A percentile compares a stretch with the other conserved stretches of the same genome.
phyloP scores from a whole-genome alignment of 75 land plant species.

The Ceratopteris richardii region DNA sequence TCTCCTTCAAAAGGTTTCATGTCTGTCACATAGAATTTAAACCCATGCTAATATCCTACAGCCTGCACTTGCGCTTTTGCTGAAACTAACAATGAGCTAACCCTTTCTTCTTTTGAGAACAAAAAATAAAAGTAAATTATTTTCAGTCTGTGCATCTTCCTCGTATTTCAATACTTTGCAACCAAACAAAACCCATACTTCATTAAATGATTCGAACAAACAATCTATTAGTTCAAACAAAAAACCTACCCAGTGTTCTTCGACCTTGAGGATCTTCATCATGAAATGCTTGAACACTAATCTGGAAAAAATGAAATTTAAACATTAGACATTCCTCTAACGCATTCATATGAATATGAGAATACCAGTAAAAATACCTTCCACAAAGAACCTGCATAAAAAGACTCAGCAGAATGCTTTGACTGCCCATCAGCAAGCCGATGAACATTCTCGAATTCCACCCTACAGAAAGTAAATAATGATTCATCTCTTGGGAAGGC shows the following conservation, averaged over 20 bases:
- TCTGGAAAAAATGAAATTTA: slow-evolving; percentile 26
- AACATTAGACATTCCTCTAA: background rate
- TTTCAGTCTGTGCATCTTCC: too few relatives aligned
- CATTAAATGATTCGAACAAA: too few relatives aligned
- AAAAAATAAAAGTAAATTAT: too few relatives aligned
- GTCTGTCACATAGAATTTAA: too few relatives aligned
- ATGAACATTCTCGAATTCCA: slow-evolving; percentile 87
- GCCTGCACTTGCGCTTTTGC: too few relatives aligned
- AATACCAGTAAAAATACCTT: slow-evolving; percentile 35
- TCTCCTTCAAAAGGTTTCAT: too few relatives aligned
- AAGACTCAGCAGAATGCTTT: slow-evolving; percentile 85
- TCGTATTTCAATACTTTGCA: too few relatives aligned
- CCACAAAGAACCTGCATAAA: slow-evolving; percentile 97
- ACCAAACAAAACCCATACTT: too few relatives aligned
- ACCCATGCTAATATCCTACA: too few relatives aligned
- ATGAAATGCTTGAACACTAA: slow-evolving; percentile 93
- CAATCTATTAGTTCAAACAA: too few relatives aligned
- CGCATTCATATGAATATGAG: background rate
- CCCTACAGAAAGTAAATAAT: slow-evolving; percentile 37
- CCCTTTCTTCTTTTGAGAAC: too few relatives aligned
- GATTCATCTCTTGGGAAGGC: background rate
- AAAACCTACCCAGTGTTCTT: slow-evolving; percentile 82
- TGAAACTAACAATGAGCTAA: too few relatives aligned
- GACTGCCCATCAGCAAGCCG: slow-evolving; percentile 92
- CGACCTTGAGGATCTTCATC: slow-evolving; percentile 99